A percentile compares a stretch with the other conserved stretches of the same genome.
Evolutionary conservation across 2,329 filamentous ascomycete genomes (phyloP).

Genomic region (Venturia pyrina): DNA sequence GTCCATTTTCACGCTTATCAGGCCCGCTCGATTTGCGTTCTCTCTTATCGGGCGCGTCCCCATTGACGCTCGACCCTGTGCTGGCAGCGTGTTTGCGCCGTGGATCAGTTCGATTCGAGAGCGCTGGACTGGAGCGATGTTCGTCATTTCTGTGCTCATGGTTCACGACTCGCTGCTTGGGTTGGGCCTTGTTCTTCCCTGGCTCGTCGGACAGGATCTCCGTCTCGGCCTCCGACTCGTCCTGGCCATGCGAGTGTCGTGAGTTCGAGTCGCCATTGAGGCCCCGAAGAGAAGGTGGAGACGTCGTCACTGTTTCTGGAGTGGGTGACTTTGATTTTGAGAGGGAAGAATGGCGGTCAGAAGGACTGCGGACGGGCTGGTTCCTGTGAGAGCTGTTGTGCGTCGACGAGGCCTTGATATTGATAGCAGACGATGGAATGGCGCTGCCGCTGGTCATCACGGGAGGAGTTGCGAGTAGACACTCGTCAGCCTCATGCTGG

Average conservation of each 20-base stretch:
- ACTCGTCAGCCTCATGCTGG: slow-evolving; percentile 13
- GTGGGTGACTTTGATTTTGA: slow-evolving; percentile 9
- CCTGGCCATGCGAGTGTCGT: slow-evolving; percentile 21
- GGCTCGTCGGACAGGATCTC: slow-evolving; percentile 32
- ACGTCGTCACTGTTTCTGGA: slow-evolving; percentile 6
- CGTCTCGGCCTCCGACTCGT: slow-evolving; percentile 41
- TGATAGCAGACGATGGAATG: neutral
- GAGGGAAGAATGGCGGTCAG: slow-evolving; percentile 10
- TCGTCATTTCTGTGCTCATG: slow-evolving; percentile 26
- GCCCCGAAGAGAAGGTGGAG: neutral
- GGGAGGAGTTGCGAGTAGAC: neutral
- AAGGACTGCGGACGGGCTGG: slow-evolving; percentile 13
- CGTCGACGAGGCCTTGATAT: neutral
- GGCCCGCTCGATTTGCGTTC: slow-evolving; percentile 10
- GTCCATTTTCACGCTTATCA: slow-evolving; percentile 9
- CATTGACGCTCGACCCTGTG: slow-evolving; percentile 8
- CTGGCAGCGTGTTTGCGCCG: slow-evolving; percentile 3
- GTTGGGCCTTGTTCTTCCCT: slow-evolving; percentile 30
- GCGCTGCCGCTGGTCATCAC: slow-evolving; percentile 12
- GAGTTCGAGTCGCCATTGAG: slow-evolving; percentile 8
- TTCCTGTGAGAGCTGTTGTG: slow-evolving; percentile 4
- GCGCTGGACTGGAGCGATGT: slow-evolving; percentile 5
- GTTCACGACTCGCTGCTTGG: slow-evolving; percentile 31
- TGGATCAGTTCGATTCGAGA: slow-evolving; percentile 1
- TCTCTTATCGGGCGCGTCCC: slow-evolving; percentile 7